phyloP scores from a whole-genome alignment of 106 monocot species.

The Amphibolis antarctica region DNA sequence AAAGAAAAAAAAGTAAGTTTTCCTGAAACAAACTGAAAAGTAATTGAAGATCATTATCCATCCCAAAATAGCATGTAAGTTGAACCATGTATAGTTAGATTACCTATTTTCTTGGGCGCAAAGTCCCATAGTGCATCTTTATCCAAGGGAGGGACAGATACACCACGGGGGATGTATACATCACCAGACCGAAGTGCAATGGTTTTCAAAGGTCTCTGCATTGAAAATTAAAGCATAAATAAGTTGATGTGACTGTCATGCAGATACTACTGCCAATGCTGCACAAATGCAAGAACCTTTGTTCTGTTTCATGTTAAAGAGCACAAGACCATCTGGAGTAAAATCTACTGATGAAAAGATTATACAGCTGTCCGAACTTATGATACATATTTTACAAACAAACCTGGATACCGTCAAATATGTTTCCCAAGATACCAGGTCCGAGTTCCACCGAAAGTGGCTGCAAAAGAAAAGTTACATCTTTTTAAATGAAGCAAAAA shows the following conservation, averaged over 20 bases:
- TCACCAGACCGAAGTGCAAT: slow-evolving; percentile 96
- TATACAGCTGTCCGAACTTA: neutral
- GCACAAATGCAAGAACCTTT: too few relatives aligned
- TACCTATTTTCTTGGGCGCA: slow-evolving; percentile 81
- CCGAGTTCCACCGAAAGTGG: slow-evolving; percentile 98
- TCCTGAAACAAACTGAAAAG: neutral
- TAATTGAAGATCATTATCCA: neutral
- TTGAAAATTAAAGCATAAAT: slow-evolving; percentile 1
- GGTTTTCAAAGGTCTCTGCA: slow-evolving; percentile 79
- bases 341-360: too few relatives aligned
- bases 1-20: neutral
- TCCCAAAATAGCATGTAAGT: neutral
- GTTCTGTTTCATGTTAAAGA: too few relatives aligned
- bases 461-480: slow-evolving; percentile 25
- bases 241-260: slow-evolving; percentile 1
- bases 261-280: neutral
- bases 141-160: slow-evolving; percentile 92
- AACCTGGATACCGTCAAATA: slow-evolving; percentile 99
- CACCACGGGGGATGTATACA: slow-evolving; percentile 98
- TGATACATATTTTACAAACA: neutral
- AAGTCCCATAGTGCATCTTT: slow-evolving; percentile 91
- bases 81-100: neutral
- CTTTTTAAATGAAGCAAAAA: neutral
- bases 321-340: too few relatives aligned
- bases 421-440: slow-evolving; percentile 98